Evolutionary conservation across 2,329 filamentous ascomycete genomes (phyloP).

Genomic region (Tolypocladium tundrense): DNA sequence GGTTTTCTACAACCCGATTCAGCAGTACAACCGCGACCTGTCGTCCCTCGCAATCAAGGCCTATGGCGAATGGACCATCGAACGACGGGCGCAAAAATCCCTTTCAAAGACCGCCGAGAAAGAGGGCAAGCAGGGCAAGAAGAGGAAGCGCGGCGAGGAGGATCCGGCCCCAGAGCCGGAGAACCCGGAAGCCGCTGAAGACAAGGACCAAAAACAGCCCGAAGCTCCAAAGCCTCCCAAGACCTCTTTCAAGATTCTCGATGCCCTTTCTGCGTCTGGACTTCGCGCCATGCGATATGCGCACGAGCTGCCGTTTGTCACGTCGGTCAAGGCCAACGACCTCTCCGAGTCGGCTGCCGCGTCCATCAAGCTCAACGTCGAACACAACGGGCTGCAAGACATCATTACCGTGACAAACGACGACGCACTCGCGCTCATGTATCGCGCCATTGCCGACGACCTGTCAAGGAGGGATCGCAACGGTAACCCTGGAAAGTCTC

Average conservation of each 20-base stretch:
- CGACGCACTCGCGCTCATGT: constrained; percentile 90
- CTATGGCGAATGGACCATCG: constrained; percentile 60
- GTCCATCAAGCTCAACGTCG: constrained; percentile 74
- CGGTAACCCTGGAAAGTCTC: constrained; percentile 27
- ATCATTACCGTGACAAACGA: constrained; percentile 65
- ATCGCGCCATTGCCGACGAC: constrained; percentile 52
- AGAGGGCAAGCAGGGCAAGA: constrained; percentile 29
- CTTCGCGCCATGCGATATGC: constrained; percentile 85
- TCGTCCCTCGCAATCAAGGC: constrained; percentile 87
- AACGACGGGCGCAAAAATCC: constrained; percentile 30
- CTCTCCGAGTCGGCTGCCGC: constrained; percentile 66
- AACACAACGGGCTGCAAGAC: constrained; percentile 65
- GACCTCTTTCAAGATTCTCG: constrained; percentile 69
- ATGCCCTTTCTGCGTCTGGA: constrained; percentile 89
- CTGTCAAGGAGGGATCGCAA: constrained; percentile 30
- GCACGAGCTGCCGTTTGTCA: constrained; percentile 78
- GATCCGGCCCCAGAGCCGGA: constrained; percentile 2
- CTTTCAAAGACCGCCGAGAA: constrained; percentile 28
- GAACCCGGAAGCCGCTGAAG: neutral
- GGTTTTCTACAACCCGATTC: constrained; percentile 98
- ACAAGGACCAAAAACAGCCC: constrained; percentile 5
- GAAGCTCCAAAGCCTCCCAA: constrained; percentile 19
- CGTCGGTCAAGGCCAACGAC: constrained; percentile 81
- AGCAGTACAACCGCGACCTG: constrained; percentile 96
- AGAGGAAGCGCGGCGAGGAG: constrained; percentile 34